Base-by-base conservation (phyloP, 805 yeast species). In the Lipomyces yamanashiensis region DNA sequence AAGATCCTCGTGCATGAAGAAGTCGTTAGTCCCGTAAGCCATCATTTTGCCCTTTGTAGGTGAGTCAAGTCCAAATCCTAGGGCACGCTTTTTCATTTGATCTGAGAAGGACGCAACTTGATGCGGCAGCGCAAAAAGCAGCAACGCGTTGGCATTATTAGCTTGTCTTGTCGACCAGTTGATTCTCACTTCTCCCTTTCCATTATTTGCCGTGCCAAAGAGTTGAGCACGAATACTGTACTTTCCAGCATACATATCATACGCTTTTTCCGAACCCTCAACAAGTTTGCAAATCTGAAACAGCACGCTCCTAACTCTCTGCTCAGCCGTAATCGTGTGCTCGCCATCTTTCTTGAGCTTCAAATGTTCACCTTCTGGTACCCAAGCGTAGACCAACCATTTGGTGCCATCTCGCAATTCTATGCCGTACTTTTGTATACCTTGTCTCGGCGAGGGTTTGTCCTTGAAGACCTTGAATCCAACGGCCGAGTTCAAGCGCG, bases 101-200 rank as follows among this genome's bases (percentile, higher is more conserved):
- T 68, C 54, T 44, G 71, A 58, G 66, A 86, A 80, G 1, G 84
- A 75, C 1, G 74, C 75, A 40, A 80, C 79, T 67, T 87, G 90
- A 74, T 88, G 95, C 17, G 92, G 90, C 23, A 87, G 77, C 2
- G 90, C 90, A 73, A 83, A 88, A 44, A 88, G 72, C 34, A 87
- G 74, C 0, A 80, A 73, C 1, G 69, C 74, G 0, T 83, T 83
- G 9, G 78, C 77, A 44, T 76, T 78, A 4, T 84, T 74, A 71
- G 4, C 81, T 79, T n/a, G 68, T 45, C 54, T 48, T 15, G 61
- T 64, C 34, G 54, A 52, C 67, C 57, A 70, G 48, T 44, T 61
- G 17, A 64, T 63, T 45, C 47, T 54, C 33, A 56, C 23, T 44
- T 59, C 58, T 52, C 59, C 70, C 53, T 55, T 64, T 41, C 40